Base-by-base conservation (phyloP, 371 early-diverging fungal species). In the Fennellomyces sp. region DNA sequence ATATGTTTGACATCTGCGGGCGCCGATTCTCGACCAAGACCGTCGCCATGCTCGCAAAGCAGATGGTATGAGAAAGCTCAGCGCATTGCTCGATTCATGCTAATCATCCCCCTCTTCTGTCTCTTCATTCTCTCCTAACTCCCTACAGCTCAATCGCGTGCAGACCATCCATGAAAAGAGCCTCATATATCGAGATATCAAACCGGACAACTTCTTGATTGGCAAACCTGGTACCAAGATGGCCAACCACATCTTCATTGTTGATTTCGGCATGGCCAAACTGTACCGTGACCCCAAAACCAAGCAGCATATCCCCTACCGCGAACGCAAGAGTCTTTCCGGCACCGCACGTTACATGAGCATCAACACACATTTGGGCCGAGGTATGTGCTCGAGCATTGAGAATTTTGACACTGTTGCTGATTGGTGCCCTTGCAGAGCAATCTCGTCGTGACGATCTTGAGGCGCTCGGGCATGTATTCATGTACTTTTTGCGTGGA, bases 161-260 rank as follows among this genome's bases (percentile, higher is more conserved):
- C 97, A 97, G 80, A 82, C 86, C 5, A 86, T 98, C 54, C 99
- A 99, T 68, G 93, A 95, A 61, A 89, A 90, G 75, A 91, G 94
- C 68, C 80, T 95, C 58, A 91, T 99, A 39, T 98, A 99, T 75
- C 88, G 98, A 55, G 99, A 99, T 73, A 97, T 99, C 68, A 99
- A 99, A 72, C 99, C 99, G 13, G 99, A 98, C 75, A 99, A 99
- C 83, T 98, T 99, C 71, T 75, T 94, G 25, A 85, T 93, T 54
- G 93, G 94, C 47, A 74, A 88, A 13, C 81, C 88, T 7, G 63
- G 75, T 58, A 74, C 80, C 29, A 73, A 81, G 11, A 68, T 73
- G 39, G 75, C 77, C 7, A 72, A 73, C 58, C 71, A 70, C 26
- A 70, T 88, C 29, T 87, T 84, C 61, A 88, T 90, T 68, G 80